A percentile compares a stretch with the other conserved stretches of the same genome.
Evolutionary conservation across 805 yeast species (phyloP).

Genomic region (Yarrowia yakushimensis): DNA sequence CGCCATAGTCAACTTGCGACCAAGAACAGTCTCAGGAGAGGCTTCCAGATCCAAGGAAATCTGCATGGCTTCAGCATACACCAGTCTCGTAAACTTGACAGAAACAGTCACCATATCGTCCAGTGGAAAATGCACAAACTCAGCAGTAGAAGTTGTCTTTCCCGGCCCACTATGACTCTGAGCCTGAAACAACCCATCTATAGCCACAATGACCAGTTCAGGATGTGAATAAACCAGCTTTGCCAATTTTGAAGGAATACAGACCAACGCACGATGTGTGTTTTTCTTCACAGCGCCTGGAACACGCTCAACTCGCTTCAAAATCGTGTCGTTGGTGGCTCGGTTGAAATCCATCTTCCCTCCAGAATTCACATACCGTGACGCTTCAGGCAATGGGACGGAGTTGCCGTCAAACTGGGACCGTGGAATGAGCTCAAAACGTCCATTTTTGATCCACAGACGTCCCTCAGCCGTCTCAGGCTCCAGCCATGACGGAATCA

Average conservation of each 20-base stretch:
- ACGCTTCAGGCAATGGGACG: not conserved
- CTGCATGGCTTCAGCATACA: constrained; percentile 9
- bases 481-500: constrained; percentile 47
- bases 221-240: constrained; percentile 4
- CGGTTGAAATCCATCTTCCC: not conserved
- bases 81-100: constrained; percentile 3
- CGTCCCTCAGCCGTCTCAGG: constrained; percentile 50
- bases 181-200: not conserved
- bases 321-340: not conserved
- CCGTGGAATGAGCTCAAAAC: constrained; percentile 43
- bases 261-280: not conserved
- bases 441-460: constrained; percentile 45
- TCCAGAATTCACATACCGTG: not conserved
- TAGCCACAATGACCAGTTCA: not conserved
- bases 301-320: not conserved
- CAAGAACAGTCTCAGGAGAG: not conserved
- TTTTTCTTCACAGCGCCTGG: not conserved
- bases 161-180: constrained; percentile 1
- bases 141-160: not conserved
- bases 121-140: not conserved
- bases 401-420: not conserved
- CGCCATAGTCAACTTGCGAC: not conserved
- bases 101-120: constrained; percentile 25
- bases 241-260: not conserved
- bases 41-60: not conserved